Evolutionary conservation across 495 filamentous ascomycete species (phyloP).

Genomic region (Trichoderma reesei): DNA sequence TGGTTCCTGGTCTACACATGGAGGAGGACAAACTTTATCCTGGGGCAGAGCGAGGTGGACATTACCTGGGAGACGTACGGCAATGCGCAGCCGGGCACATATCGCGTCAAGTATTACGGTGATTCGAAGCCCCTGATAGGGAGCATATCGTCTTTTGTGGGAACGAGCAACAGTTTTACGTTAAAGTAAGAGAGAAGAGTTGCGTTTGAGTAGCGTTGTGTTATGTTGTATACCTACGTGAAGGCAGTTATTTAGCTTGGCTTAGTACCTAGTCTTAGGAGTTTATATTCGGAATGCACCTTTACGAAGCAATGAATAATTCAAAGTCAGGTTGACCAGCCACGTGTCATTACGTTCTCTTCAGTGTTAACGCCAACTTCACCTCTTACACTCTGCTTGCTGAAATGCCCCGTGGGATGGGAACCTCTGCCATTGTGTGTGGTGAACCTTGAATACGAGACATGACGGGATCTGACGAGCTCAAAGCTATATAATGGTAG

Average conservation of each 20-base stretch:
- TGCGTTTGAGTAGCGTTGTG: background rate
- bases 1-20: conserved; percentile 77
- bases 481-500: no score
- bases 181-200: conserved; percentile 20
- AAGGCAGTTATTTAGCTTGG: no score
- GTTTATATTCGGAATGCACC: no score
- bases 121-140: conserved; percentile 65
- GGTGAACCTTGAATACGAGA: no score
- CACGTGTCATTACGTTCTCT: no score
- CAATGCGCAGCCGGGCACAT: conserved; percentile 50
- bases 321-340: no score
- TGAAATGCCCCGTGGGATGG: no score
- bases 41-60: conserved; percentile 70
- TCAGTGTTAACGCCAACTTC: no score
- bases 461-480: no score
- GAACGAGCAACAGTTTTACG: conserved; percentile 56
- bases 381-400: no score
- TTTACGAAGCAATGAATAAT: no score
- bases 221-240: background rate
- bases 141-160: conserved; percentile 60
- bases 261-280: background rate
- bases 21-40: conserved; percentile 59
- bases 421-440: no score
- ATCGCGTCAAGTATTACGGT: conserved; percentile 78
- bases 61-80: conserved; percentile 68